A percentile compares a stretch with the other conserved stretches of the same genome.
phyloP scores from a whole-genome alignment of 148 eudicot genomes.

The Amaranthus hypochondriacus region DNA sequence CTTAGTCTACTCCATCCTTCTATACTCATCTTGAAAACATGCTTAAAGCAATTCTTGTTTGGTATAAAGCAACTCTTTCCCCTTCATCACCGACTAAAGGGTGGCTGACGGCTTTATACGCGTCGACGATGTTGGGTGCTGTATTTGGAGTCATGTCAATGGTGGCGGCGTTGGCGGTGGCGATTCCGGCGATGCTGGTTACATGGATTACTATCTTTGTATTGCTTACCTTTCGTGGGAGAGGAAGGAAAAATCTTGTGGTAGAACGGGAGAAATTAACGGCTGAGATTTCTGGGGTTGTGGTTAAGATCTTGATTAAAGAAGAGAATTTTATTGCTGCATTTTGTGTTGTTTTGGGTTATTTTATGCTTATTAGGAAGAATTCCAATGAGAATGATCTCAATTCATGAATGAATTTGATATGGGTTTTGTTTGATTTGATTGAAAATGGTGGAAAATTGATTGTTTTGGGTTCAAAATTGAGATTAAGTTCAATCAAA shows the following conservation, averaged over 20 bases:
- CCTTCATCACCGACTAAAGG: slow-evolving; percentile 17
- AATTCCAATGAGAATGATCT: slow-evolving; percentile 14
- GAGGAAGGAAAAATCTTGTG: slow-evolving; percentile 30
- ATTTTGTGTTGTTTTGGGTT: slow-evolving; percentile 62
- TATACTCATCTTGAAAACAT: slow-evolving; percentile 46
- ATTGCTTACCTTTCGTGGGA: slow-evolving; percentile 36
- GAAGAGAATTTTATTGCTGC: slow-evolving; percentile 79
- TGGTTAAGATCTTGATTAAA: slow-evolving; percentile 49
- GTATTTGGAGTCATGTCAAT: slow-evolving; percentile 65
- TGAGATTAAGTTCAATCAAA: too few species aligned
- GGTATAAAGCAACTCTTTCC: slow-evolving; percentile 33
- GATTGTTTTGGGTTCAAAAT: too few species aligned
- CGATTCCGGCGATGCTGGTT: slow-evolving; percentile 57
- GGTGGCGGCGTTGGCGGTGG: slow-evolving; percentile 66
- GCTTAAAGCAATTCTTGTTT: slow-evolving; percentile 34
- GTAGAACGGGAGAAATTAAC: slow-evolving; percentile 49
- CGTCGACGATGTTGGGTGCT: slow-evolving; percentile 49
- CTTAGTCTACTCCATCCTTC: slow-evolving; percentile 32
- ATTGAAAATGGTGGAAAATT: too few species aligned
- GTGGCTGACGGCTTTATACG: slow-evolving; percentile 52
- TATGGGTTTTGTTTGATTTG: too few species aligned
- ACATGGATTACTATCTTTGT: slow-evolving; percentile 61
- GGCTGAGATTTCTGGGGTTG: slow-evolving; percentile 49
- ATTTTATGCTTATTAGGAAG: slow-evolving; percentile 51
- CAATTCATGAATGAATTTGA: too few species aligned